A percentile compares a stretch with the other conserved stretches of the same genome.
Conservation (phyloP, 192 early-diverging fungal genomes). For the Cetraspora pellucida region DNA sequence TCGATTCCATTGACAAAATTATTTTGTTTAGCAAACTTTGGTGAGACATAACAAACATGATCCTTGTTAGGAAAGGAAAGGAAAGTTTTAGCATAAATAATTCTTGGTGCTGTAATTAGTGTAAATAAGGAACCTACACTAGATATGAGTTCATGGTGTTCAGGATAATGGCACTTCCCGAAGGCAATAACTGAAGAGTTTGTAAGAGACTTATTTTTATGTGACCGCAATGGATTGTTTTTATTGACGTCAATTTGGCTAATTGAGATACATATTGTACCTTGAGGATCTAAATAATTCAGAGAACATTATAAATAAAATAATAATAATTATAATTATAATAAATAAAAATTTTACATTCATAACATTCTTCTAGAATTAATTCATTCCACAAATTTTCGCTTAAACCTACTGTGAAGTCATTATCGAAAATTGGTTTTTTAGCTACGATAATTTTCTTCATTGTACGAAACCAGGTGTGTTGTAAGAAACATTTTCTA, state of each 20-base stretch:
- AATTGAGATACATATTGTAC: neutral
- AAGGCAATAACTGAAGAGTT: too few relatives aligned
- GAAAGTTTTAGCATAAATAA: neutral
- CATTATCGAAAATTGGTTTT: neutral
- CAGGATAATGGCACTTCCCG: too few relatives aligned
- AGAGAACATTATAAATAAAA: neutral
- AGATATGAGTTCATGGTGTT: too few relatives aligned
- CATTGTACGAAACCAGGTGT: too few relatives aligned
- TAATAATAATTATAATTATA: neutral
- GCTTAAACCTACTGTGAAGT: neutral
- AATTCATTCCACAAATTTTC: conserved; percentile 18
- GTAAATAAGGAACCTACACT: neutral
- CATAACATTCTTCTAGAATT: neutral
- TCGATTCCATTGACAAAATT: neutral
- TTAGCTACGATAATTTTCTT: too few relatives aligned
- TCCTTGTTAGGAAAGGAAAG: neutral
- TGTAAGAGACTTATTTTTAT: too few relatives aligned
- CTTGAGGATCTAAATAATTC: neutral
- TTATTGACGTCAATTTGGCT: neutral
- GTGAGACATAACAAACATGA: conserved; percentile 25
- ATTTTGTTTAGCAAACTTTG: conserved; percentile 19
- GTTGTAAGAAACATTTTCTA: too few relatives aligned
- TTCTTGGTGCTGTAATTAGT: neutral
- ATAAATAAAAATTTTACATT: neutral
- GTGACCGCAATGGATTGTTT: too few relatives aligned